These are phyloP conservation scores for Phialophora expanda DNA, from an alignment of 2,329 filamentous ascomycete genomes.

Conservation along the genomic window DNA sequence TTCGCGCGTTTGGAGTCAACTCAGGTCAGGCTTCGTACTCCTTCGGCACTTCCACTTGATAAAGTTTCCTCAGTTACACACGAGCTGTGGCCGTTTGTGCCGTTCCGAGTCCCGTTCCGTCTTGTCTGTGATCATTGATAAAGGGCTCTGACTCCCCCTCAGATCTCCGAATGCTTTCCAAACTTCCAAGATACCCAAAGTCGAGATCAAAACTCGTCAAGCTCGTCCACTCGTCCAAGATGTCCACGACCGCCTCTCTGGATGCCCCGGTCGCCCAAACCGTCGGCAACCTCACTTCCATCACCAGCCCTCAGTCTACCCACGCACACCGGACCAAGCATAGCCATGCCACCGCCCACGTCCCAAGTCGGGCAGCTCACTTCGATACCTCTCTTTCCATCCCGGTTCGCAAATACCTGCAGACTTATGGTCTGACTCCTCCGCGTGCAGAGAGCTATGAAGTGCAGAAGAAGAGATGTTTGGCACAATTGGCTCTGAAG, in stretches of 20 bases:
- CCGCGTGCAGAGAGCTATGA: constrained; percentile 57
- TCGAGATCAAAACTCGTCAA: constrained; percentile 25
- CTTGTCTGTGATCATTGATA: constrained; percentile 7
- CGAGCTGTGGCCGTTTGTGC: constrained; percentile 12
- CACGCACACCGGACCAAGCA: constrained; percentile 32
- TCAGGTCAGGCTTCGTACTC: background rate
- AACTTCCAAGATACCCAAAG: constrained; percentile 28
- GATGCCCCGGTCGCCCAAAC: constrained; percentile 25
- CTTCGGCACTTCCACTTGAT: constrained; percentile 8
- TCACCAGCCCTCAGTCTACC: constrained; percentile 19
- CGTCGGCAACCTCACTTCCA: constrained; percentile 21
- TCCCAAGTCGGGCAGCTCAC: constrained; percentile 44
- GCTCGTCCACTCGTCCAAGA: constrained; percentile 29
- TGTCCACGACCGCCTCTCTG: constrained; percentile 23
- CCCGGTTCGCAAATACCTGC: constrained; percentile 58
- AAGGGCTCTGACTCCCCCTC: constrained; percentile 3
- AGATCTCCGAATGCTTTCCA: constrained; percentile 35
- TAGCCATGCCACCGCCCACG: constrained; percentile 35
- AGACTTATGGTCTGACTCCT: constrained; percentile 57
- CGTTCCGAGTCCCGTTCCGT: constrained; percentile 14
- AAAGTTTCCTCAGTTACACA: constrained; percentile 12
- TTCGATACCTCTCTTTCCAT: constrained; percentile 57
- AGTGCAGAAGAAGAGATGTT: constrained; percentile 56
- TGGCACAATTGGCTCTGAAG: constrained; percentile 56
- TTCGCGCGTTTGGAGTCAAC: constrained; percentile 12